These are phyloP conservation scores for Alternaria sp. DNA, from an alignment of 2,329 filamentous ascomycete species.

Conservation along the genomic window DNA sequence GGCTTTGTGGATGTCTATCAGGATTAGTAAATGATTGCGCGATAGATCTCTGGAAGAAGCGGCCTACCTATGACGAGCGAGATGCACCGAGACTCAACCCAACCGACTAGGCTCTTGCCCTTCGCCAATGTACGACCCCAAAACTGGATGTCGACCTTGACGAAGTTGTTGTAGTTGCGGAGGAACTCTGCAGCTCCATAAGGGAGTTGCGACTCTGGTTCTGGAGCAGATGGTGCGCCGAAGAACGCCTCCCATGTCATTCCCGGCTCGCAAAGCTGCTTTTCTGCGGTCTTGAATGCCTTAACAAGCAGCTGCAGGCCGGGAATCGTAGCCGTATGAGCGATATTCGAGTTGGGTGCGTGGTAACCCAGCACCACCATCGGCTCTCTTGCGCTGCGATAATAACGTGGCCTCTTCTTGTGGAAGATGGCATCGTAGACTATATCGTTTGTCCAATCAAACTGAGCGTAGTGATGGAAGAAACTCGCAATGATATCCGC, in stretches of 20 bases:
- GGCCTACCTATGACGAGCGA: constrained; percentile 64
- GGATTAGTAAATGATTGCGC: not conserved
- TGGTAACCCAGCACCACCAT: constrained; percentile 70
- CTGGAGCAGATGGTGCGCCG: not conserved
- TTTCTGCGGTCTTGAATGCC: constrained; percentile 59
- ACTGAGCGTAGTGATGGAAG: constrained; percentile 67
- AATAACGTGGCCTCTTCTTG: constrained; percentile 52
- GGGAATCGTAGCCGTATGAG: constrained; percentile 60
- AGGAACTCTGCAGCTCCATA: constrained; percentile 56
- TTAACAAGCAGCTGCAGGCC: constrained; percentile 59
- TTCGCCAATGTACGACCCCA: constrained; percentile 66
- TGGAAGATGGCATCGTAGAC: constrained; percentile 67
- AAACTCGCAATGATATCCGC: constrained; percentile 65
- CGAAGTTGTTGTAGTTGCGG: constrained; percentile 59
- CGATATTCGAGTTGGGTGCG: constrained; percentile 66
- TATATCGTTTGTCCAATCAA: constrained; percentile 63
- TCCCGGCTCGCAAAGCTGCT: constrained; percentile 44
- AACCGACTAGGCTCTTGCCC: constrained; percentile 64
- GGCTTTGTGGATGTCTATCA: constrained; percentile 61
- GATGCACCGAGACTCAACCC: constrained; percentile 68
- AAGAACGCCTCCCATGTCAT: constrained; percentile 43
- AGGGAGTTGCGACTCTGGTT: not conserved
- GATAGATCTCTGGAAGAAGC: too few relatives aligned
- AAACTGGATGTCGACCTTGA: constrained; percentile 68
- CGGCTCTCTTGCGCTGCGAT: constrained; percentile 64